Base-by-base conservation (phyloP, 495 filamentous ascomycete genomes). In the Aspergillus homomorphus region DNA sequence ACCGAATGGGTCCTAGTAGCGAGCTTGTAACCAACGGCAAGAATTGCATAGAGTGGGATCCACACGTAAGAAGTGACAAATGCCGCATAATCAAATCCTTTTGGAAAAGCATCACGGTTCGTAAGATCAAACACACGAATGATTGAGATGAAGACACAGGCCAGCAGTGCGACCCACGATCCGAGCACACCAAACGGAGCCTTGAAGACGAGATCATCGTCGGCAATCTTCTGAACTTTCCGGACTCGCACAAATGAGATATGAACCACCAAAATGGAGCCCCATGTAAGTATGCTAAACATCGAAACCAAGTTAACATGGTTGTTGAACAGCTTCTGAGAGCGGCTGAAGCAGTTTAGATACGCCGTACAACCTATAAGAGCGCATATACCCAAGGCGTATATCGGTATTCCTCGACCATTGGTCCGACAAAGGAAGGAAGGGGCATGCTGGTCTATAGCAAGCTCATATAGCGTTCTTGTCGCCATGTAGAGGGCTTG, bases 301-400 rank as follows among this genome's bases (percentile, higher is more conserved):
- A 91, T 88, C 9, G 89, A 89, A 23, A 85, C 85, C 45, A 92
- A 75, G 62, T 91, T 89, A 53, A 92, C 84, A 56, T 94, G 89
- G 73, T 91, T 91, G 5, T 73, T 77, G 63, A 94, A 96, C 0
- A 94, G 87, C 0, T 71, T 72, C 43, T 76, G 77, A 0, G 87
- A 83, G 54, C 83, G 79, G 53, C 80, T 78, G 45, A 75, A 74
- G 1, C 89, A 83, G 69, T 88, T 92, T 73, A 95, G 77, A 72
- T 85, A 93, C 2, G 89, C 90, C 14, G 92, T 76, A 0, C 84
- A 79, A 20, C 80, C 79, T 61, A 92, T 79, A 0, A 75, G 26
- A 2, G 84, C 74, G 4, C 84, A 87, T 0, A 83, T 57, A 0
- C 66, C 77, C 19, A 96, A 80, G 2, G 89, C 82, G 50, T 80